phyloP scores from a whole-genome alignment of 495 filamentous ascomycete species.

The Hyaloscypha hepaticicola region DNA sequence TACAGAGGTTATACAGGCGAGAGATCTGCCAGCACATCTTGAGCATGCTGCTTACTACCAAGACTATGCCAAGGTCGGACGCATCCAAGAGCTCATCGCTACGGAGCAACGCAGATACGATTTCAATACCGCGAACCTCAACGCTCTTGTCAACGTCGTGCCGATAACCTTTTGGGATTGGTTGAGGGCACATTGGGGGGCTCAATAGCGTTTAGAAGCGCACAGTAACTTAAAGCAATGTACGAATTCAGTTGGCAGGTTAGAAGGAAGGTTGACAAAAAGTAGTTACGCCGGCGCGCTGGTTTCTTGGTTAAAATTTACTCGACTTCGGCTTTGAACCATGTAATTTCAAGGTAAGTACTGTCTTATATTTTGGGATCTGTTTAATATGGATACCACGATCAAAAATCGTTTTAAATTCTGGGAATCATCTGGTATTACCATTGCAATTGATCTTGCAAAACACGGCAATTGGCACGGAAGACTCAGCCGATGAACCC shows the following conservation, averaged over 20 bases:
- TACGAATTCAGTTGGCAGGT: neutral
- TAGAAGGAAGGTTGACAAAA: neutral
- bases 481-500: neutral
- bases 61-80: conserved; percentile 23
- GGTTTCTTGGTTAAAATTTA: neutral
- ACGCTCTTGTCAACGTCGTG: conserved; percentile 38
- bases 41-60: conserved; percentile 26
- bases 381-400: neutral
- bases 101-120: conserved; percentile 49
- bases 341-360: neutral
- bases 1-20: conserved; percentile 23
- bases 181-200: conserved; percentile 37
- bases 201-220: neutral
- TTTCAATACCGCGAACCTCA: conserved; percentile 44
- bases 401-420: neutral
- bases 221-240: neutral
- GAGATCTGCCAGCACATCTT: conserved; percentile 24
- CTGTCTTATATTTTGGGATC: neutral
- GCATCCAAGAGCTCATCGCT: conserved; percentile 44
- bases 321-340: neutral
- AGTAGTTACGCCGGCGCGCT: neutral
- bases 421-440: neutral
- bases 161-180: conserved; percentile 45
- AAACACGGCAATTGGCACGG: neutral
- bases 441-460: neutral